phyloP scores from a whole-genome alignment of 495 filamentous ascomycete genomes.

The Glarea lozoyensis region DNA sequence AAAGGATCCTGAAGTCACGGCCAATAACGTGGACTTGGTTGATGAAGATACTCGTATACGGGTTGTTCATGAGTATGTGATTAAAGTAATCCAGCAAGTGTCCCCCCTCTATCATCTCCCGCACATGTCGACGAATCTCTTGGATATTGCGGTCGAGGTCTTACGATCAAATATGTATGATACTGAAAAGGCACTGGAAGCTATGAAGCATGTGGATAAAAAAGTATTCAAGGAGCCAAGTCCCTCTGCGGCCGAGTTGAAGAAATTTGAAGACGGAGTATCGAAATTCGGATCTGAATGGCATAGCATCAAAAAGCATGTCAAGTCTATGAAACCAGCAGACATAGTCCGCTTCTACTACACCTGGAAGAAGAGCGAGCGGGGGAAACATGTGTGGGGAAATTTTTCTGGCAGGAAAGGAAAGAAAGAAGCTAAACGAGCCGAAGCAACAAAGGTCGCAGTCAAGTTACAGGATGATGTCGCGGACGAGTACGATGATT shows the following conservation, averaged over 20 bases:
- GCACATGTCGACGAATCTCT: slow-evolving; percentile 70
- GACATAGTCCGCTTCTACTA: slow-evolving; percentile 91
- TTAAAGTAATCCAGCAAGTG: slow-evolving; percentile 50
- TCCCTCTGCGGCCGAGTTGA: slow-evolving; percentile 65
- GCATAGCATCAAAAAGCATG: slow-evolving; percentile 71
- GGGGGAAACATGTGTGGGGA: slow-evolving; percentile 82
- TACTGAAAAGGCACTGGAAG: slow-evolving; percentile 59
- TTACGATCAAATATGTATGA: slow-evolving; percentile 67
- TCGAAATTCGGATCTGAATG: slow-evolving; percentile 87
- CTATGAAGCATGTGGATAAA: slow-evolving; percentile 56
- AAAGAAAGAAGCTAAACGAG: slow-evolving; percentile 71
- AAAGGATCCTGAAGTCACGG: slow-evolving; percentile 14
- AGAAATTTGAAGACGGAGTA: slow-evolving; percentile 88
- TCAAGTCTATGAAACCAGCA: slow-evolving; percentile 67
- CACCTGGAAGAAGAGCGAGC: slow-evolving; percentile 92
- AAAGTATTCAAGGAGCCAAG: slow-evolving; percentile 81
- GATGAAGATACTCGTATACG: slow-evolving; percentile 38
- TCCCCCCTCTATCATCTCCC: slow-evolving; percentile 51
- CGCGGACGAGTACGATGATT: slow-evolving; percentile 89
- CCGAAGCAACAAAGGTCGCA: slow-evolving; percentile 51
- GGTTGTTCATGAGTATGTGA: slow-evolving; percentile 67
- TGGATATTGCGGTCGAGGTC: slow-evolving; percentile 74
- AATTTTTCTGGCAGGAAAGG: slow-evolving; percentile 76
- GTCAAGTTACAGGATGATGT: slow-evolving; percentile 75
- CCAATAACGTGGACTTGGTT: slow-evolving; percentile 33